These are phyloP conservation scores for Schoenoplectus triqueter DNA, from an alignment of 202 grass and related monocot genomes.

Conservation along the genomic window DNA sequence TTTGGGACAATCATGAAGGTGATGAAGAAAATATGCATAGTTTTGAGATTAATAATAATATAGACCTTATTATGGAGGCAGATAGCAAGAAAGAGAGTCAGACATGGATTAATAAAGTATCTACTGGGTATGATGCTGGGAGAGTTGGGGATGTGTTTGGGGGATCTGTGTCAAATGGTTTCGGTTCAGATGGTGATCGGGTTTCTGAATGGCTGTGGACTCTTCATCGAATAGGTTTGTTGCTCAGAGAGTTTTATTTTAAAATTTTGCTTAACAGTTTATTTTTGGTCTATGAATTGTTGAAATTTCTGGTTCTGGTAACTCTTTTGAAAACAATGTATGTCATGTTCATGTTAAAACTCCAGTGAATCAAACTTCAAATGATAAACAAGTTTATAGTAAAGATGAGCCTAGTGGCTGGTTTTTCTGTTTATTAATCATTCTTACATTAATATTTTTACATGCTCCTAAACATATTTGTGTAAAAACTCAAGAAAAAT, in stretches of 20 bases:
- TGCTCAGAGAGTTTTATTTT: constrained; percentile 3
- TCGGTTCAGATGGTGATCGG: constrained; percentile 58
- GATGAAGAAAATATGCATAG: constrained; percentile 68
- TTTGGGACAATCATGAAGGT: constrained; percentile 50
- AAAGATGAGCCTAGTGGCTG: constrained; percentile 4
- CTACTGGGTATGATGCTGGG: constrained; percentile 48
- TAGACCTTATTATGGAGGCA: constrained; percentile 89
- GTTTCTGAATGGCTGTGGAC: constrained; percentile 98
- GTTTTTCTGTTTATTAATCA: background rate
- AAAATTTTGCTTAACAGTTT: constrained; percentile 22
- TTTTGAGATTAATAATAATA: constrained; percentile 96
- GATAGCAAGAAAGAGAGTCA: constrained; percentile 64
- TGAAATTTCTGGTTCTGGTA: background rate
- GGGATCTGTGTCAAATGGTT: constrained; percentile 49
- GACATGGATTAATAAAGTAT: constrained; percentile 55
- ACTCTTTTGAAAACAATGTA: constrained; percentile 14
- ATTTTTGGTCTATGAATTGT: constrained; percentile 34
- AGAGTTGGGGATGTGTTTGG: constrained; percentile 58
- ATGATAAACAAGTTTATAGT: constrained; percentile 10
- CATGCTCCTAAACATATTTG: constrained; percentile 7
- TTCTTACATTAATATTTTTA: background rate
- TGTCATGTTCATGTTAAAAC: background rate
- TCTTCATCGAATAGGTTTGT: constrained; percentile 90
- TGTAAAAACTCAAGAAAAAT: background rate
- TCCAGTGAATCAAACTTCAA: background rate